Base-by-base conservation (phyloP, 176 grass and related monocot species). In the Oryza meridionalis region DNA sequence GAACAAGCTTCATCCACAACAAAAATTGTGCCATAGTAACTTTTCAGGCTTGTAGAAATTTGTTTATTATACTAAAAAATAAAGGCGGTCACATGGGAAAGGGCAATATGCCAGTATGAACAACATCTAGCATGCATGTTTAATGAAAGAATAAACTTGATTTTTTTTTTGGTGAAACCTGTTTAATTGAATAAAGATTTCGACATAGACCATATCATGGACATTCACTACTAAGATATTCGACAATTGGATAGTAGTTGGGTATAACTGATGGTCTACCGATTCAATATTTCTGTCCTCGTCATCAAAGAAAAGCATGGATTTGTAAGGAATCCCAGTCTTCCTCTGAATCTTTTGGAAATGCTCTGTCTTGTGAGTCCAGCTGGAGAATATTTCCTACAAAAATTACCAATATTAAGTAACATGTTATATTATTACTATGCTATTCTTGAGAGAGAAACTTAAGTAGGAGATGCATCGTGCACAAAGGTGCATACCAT, bases 301-400 rank as follows among this genome's bases (percentile, higher is more conserved):
- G 0, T 96, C 94, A 73, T 96, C 94, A 91, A 96, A 96, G 84
- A 96, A 96, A 63, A 96, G 91, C 94, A 96, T 93, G 3, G 88
- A 96, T 58, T 89, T 89, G 73, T 88, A 93, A 1, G 90, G 84
- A 85, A 96, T 80, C 27, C 90, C 86, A 59, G 91, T 96, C 81
- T 69, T 96, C 61, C 94, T 89, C 3, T 91, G 94, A 26, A 96
- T 93, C 46, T 63, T 96, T 72, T 96, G 91, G 70, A 96, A 96
- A 91, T 96, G 94, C 44, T 96, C 91, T 0, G 94, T 96, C 82
- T 96, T 96, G 74, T 96, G 94, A 81, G 86, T 93, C 94, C 91
- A 87, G 72, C 94, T 96, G 29, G 94, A 93, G 86, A 89, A 93
- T 89, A 96, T 96, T 93, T 96, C 91, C 94, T 96, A 72, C 69